Conservation (phyloP, 2,329 filamentous ascomycete species). For the Apiospora aurea region DNA sequence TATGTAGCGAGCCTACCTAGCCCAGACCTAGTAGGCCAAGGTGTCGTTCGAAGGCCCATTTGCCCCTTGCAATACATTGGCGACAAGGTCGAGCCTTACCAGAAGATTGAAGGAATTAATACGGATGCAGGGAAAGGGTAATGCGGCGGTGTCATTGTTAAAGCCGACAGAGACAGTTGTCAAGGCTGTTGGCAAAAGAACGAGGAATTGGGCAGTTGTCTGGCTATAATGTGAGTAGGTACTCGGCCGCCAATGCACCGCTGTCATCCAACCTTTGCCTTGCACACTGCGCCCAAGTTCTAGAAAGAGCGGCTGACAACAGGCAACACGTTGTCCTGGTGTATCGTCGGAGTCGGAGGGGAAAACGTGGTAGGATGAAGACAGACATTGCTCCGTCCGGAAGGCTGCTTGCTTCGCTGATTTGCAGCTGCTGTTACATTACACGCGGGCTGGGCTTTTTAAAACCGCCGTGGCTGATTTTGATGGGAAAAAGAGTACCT, state of each 20-base stretch:
- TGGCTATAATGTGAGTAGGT: not conserved
- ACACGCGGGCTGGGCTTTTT: conserved; percentile 2
- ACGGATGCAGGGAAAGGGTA: conserved; percentile 10
- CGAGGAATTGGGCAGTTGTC: not conserved
- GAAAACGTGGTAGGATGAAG: conserved; percentile 22
- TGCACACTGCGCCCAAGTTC: conserved; percentile 6
- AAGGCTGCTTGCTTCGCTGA: conserved; percentile 13
- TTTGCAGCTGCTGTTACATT: conserved; percentile 18
- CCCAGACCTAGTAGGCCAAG: not conserved
- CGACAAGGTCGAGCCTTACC: not conserved
- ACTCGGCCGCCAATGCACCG: not conserved
- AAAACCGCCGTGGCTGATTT: conserved; percentile 13
- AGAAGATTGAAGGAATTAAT: conserved; percentile 3
- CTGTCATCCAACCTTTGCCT: not conserved
- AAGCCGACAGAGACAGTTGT: not conserved
- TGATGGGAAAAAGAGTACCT: not conserved
- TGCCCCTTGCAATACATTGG: not conserved
- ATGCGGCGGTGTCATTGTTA: not conserved
- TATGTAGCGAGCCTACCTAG: conserved; percentile 20
- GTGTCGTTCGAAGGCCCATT: not conserved
- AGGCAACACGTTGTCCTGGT: conserved; percentile 23
- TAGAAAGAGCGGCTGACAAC: conserved; percentile 21
- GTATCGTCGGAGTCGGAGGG: conserved; percentile 20
- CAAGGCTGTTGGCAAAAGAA: conserved; percentile 1
- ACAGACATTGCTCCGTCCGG: conserved; percentile 9